Conservation (phyloP, 768 basidiomycete genomes). For the Obba rivulosa region DNA sequence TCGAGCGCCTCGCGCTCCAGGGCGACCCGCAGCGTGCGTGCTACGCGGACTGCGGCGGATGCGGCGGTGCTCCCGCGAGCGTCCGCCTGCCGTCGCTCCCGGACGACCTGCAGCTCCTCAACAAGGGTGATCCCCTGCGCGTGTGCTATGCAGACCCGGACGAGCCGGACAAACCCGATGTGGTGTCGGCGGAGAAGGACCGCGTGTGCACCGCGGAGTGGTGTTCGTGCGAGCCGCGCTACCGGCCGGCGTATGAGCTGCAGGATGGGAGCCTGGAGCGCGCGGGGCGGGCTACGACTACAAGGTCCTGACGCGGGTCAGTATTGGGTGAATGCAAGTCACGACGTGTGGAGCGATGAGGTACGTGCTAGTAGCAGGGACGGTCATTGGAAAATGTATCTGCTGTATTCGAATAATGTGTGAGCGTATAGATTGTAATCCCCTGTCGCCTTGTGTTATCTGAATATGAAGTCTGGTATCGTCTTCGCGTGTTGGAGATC, state of each 20-base stretch:
- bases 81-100: no score
- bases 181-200: constrained; percentile 10
- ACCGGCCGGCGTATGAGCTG: constrained; percentile 79
- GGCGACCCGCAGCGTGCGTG: no score
- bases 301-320: neutral
- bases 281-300: constrained; percentile 48
- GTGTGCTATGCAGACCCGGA: neutral
- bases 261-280: constrained; percentile 70
- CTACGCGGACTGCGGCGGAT: no score
- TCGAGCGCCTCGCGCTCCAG: neutral
- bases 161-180: neutral
- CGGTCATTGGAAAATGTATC: no score
- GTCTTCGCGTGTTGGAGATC: no score
- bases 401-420: no score
- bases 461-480: no score
- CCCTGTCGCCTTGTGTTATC: no score
- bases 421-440: no score
- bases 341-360: neutral
- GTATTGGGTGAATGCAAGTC: neutral
- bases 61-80: no score
- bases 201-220: constrained; percentile 16
- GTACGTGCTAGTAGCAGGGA: no score
- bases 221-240: constrained; percentile 29
- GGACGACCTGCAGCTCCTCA: no score
- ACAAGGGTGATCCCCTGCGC: neutral